A percentile compares a stretch with the other conserved stretches of the same genome.
Evolutionary conservation across 208 protist genomes (phyloP).

Genomic region (Wallacemonas rigidus): DNA sequence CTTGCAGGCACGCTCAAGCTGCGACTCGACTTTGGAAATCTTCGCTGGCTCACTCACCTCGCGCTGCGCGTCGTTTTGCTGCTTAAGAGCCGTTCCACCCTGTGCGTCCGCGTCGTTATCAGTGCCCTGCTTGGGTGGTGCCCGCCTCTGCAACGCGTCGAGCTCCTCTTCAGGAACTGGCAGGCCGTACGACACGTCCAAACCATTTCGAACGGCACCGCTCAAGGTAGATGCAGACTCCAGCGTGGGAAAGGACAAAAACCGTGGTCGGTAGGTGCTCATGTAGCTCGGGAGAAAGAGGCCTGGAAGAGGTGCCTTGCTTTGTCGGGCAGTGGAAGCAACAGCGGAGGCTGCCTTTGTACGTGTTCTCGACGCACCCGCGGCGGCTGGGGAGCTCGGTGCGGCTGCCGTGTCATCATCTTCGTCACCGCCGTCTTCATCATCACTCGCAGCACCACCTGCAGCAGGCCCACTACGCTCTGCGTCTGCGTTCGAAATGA

Average conservation of each 20-base stretch:
- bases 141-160: slow-evolving; percentile 58
- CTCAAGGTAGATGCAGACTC: slow-evolving; percentile 49
- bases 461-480: slow-evolving; percentile 13
- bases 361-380: not conserved
- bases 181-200: slow-evolving; percentile 77
- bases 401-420: slow-evolving; percentile 11
- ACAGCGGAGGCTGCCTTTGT: not conserved
- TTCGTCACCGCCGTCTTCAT: slow-evolving; percentile 41
- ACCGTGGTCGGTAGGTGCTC: slow-evolving; percentile 47
- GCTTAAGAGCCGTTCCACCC: slow-evolving; percentile 47
- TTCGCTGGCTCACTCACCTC: slow-evolving; percentile 88
- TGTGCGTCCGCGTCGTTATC: slow-evolving; percentile 46
- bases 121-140: slow-evolving; percentile 45
- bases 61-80: slow-evolving; percentile 84
- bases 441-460: slow-evolving; percentile 39
- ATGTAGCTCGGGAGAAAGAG: slow-evolving; percentile 71
- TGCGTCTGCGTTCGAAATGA: slow-evolving; percentile 18
- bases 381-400: not conserved
- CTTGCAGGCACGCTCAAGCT: slow-evolving; percentile 42
- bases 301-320: slow-evolving; percentile 33
- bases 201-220: slow-evolving; percentile 42
- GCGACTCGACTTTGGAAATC: slow-evolving; percentile 31
- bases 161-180: slow-evolving; percentile 80
- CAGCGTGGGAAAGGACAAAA: slow-evolving; percentile 72
- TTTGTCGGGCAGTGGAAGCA: not conserved